Conservation (phyloP, 352 stramenopile genomes). For the Globisporangium sylvaticum region DNA sequence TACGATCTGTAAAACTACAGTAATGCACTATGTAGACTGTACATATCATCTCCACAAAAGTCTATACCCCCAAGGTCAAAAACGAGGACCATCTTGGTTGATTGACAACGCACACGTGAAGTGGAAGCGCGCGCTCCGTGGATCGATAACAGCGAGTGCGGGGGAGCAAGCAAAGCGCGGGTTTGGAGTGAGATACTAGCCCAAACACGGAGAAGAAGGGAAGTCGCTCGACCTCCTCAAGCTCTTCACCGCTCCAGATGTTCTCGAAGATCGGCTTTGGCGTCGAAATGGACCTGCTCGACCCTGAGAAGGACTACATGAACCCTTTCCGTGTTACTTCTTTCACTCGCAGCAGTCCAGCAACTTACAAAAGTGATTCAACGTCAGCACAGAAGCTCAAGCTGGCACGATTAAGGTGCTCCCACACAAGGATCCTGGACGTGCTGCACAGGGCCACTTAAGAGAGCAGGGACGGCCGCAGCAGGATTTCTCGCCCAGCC, state of each 20-base stretch:
- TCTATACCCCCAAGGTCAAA: background rate
- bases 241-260: conserved; percentile 40
- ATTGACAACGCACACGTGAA: no score
- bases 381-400: conserved; percentile 30
- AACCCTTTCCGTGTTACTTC: conserved; percentile 47
- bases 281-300: conserved; percentile 36
- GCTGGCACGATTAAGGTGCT: conserved; percentile 37
- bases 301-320: conserved; percentile 30
- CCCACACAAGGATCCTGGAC: conserved; percentile 36
- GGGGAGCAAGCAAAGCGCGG: conserved; percentile 20
- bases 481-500: no score
- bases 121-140: conserved; percentile 24
- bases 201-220: conserved; percentile 12
- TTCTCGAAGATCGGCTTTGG: conserved; percentile 61
- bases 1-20: background rate
- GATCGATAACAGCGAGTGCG: conserved; percentile 45
- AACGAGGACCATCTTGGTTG: background rate
- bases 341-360: conserved; percentile 38
- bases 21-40: background rate
- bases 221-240: conserved; percentile 32
- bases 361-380: conserved; percentile 34
- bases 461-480: no score
- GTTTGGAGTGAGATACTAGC: conserved; percentile 24
- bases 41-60: background rate
- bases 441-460: conserved; percentile 35